phyloP scores from a whole-genome alignment of 1,284 basidiomycete genomes.

The Rhodotorula sp. region DNA sequence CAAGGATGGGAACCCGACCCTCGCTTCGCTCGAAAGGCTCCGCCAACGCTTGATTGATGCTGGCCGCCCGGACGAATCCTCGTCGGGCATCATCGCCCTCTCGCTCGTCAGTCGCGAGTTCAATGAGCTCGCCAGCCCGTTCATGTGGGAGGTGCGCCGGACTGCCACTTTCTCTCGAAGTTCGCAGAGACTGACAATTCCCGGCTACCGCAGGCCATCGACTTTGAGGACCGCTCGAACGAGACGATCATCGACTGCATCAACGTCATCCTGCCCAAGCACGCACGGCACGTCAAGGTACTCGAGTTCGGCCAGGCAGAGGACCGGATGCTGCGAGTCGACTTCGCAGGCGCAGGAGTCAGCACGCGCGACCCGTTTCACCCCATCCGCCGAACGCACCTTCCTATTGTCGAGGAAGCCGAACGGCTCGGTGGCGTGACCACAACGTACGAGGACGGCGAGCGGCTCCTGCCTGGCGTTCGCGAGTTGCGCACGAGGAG shows the following conservation, averaged over 20 bases:
- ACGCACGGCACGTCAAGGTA: constrained; percentile 11
- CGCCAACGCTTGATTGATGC: not conserved
- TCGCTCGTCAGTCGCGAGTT: constrained; percentile 31
- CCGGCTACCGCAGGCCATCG: constrained; percentile 13
- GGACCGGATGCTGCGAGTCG: constrained; percentile 2
- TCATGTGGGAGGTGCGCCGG: constrained; percentile 25
- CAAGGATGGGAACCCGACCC: not conserved
- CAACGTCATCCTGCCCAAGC: constrained; percentile 20
- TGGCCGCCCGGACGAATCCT: not conserved
- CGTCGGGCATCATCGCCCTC: constrained; percentile 12
- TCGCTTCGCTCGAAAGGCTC: not conserved
- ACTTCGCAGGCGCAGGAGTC: not conserved
- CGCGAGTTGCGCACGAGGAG: constrained; percentile 4
- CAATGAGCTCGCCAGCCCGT: constrained; percentile 13
- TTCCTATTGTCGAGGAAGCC: not conserved
- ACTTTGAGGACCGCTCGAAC: constrained; percentile 17
- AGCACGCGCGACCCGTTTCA: not conserved
- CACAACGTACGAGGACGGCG: no score
- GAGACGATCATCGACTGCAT: constrained; percentile 10
- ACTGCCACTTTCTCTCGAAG: not conserved
- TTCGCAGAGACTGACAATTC: not conserved
- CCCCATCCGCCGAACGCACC: not conserved
- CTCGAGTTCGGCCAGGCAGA: constrained; percentile 24
- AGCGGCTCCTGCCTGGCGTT: not conserved
- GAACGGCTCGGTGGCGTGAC: not conserved